phyloP scores from a whole-genome alignment of 2,329 filamentous ascomycete genomes.

The Phialophora expanda region DNA sequence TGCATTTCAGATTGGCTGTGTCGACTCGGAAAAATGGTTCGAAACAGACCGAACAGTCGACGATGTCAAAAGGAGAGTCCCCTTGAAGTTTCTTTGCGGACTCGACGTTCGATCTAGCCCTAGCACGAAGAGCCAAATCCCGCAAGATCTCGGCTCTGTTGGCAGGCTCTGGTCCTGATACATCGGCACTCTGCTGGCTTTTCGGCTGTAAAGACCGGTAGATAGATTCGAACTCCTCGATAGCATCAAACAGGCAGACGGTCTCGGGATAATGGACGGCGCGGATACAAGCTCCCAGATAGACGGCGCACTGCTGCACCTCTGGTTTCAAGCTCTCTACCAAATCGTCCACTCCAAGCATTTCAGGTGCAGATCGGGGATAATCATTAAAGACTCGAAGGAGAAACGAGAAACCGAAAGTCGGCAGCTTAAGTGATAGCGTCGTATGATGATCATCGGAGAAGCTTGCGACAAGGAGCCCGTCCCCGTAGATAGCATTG shows the following conservation, averaged over 20 bases:
- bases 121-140: slow-evolving; percentile 8
- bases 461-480: slow-evolving; percentile 10
- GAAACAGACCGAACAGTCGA: slow-evolving; percentile 19
- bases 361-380: slow-evolving; percentile 11
- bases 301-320: slow-evolving; percentile 10
- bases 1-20: slow-evolving; percentile 16
- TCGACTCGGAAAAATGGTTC: slow-evolving; percentile 23
- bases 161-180: background rate
- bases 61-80: slow-evolving; percentile 6
- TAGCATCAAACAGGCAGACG: slow-evolving; percentile 21
- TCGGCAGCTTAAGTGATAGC: slow-evolving; percentile 6
- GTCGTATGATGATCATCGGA: slow-evolving; percentile 20
- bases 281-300: slow-evolving; percentile 16
- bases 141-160: background rate
- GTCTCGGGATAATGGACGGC: slow-evolving; percentile 13
- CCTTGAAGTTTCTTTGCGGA: background rate
- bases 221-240: slow-evolving; percentile 17
- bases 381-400: slow-evolving; percentile 20
- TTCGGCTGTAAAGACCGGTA: background rate
- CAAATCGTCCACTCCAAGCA: slow-evolving; percentile 21
- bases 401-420: slow-evolving; percentile 19
- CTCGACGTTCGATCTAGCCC: background rate
- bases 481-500: slow-evolving; percentile 27
- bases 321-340: slow-evolving; percentile 10
- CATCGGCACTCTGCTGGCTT: background rate